A percentile compares a stretch with the other conserved stretches of the same genome.
Evolutionary conservation across 2,329 filamentous ascomycete species (phyloP).

Genomic region (Aspergillus pseudoviridinutans): DNA sequence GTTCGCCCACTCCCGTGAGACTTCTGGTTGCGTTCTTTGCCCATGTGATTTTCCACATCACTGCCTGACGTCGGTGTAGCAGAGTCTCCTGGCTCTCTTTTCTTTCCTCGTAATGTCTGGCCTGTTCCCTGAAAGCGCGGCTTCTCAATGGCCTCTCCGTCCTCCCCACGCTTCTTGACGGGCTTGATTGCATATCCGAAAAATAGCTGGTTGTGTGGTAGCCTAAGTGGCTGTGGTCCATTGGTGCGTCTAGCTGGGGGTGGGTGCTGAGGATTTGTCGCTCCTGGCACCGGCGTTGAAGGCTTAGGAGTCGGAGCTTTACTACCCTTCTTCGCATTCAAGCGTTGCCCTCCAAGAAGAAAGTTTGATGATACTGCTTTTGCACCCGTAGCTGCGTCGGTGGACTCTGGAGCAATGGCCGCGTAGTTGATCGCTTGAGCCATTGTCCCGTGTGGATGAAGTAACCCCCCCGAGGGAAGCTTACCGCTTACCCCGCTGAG

Average conservation of each 20-base stretch:
- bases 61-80: constrained; percentile 36
- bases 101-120: constrained; percentile 73
- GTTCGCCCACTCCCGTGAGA: constrained; percentile 16
- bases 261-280: constrained; percentile 46
- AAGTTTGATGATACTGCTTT: constrained; percentile 72
- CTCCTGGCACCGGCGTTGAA: constrained; percentile 64
- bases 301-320: constrained; percentile 71
- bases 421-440: constrained; percentile 96
- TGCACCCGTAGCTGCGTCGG: constrained; percentile 59
- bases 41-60: constrained; percentile 25
- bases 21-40: constrained; percentile 14
- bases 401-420: constrained; percentile 76
- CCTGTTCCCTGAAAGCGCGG: constrained; percentile 82
- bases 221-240: constrained; percentile 78
- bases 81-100: constrained; percentile 51
- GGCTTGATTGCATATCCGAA: constrained; percentile 94
- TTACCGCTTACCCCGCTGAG: constrained; percentile 60
- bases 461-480: constrained; percentile 64
- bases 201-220: constrained; percentile 88
- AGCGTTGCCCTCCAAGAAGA: constrained; percentile 70
- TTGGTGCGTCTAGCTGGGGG: constrained; percentile 54
- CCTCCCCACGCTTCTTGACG: constrained; percentile 71
- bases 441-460: constrained; percentile 90
- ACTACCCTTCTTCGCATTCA: constrained; percentile 76
- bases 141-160: constrained; percentile 57